Percentiles rank a stretch among this genome's conserved stretches.
Conservation (phyloP, 345 rosid species). For the Salix udensis region DNA sequence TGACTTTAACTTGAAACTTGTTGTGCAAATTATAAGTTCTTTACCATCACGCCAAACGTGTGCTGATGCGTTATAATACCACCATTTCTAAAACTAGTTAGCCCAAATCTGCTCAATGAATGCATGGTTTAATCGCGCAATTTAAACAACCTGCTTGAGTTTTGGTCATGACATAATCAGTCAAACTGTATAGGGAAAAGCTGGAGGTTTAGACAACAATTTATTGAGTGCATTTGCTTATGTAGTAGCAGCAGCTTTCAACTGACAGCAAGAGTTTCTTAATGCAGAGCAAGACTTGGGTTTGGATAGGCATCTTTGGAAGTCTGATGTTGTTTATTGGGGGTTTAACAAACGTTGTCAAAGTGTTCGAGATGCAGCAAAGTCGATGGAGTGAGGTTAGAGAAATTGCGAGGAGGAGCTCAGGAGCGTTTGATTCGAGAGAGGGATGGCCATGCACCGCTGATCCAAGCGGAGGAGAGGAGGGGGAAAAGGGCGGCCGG, state of each 20-base stretch:
- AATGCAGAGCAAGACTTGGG: constrained; percentile 49
- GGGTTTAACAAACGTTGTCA: constrained; percentile 59
- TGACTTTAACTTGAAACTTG: rapidly evolving
- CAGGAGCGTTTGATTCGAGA: constrained; percentile 42
- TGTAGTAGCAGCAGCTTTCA: background rate
- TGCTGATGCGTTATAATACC: no score
- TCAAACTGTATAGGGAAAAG: no score
- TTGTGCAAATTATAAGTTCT: rapidly evolving
- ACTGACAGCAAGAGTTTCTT: background rate
- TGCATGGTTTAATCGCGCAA: no score
- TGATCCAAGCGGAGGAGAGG: constrained; percentile 49
- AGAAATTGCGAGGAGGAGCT: constrained; percentile 78
- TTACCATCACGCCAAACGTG: no score
- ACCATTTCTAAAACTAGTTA: no score
- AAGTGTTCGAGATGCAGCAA: constrained; percentile 74
- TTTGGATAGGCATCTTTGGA: constrained; percentile 56
- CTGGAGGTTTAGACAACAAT: no score
- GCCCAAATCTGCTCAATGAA: no score
- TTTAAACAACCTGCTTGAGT: no score
- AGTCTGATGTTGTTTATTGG: constrained; percentile 46
- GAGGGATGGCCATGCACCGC: constrained; percentile 59
- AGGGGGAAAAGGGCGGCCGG: constrained; percentile 23
- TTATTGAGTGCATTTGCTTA: background rate
- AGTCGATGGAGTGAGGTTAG: constrained; percentile 46
- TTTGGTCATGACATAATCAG: no score